Conservation (phyloP, 148 eudicot species). For the Silene uniflora region DNA sequence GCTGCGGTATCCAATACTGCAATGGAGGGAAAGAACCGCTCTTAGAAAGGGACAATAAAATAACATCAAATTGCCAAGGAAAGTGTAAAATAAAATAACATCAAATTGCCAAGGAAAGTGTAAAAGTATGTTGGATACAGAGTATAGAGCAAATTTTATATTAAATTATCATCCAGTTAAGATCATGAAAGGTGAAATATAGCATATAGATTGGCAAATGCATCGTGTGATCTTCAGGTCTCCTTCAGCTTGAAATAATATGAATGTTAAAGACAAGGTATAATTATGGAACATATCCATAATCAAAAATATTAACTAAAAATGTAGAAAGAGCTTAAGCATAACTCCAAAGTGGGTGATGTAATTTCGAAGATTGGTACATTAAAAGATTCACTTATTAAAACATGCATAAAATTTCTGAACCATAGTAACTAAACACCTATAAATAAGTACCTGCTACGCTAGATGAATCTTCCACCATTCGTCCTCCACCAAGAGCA, state of each 20-base stretch:
- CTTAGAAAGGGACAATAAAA: background rate
- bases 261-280: background rate
- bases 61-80: background rate
- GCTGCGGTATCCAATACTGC: conserved; percentile 98
- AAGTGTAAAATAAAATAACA: background rate
- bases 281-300: background rate
- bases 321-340: background rate
- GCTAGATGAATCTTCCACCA: conserved; percentile 98
- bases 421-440: conserved; percentile 1
- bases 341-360: background rate
- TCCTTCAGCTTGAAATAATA: background rate
- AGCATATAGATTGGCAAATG: background rate
- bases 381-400: background rate
- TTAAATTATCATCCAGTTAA: background rate
- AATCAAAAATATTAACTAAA: background rate
- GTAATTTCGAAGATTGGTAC: background rate
- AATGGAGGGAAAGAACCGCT: conserved; percentile 19
- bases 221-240: background rate
- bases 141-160: background rate
- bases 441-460: conserved; percentile 60
- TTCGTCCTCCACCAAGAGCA: conserved; percentile 98
- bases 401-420: background rate
- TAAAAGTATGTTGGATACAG: background rate
- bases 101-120: background rate
- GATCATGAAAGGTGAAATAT: background rate